Base-by-base conservation (phyloP, 306 rosid genomes). In the Arachis stenosperma region DNA sequence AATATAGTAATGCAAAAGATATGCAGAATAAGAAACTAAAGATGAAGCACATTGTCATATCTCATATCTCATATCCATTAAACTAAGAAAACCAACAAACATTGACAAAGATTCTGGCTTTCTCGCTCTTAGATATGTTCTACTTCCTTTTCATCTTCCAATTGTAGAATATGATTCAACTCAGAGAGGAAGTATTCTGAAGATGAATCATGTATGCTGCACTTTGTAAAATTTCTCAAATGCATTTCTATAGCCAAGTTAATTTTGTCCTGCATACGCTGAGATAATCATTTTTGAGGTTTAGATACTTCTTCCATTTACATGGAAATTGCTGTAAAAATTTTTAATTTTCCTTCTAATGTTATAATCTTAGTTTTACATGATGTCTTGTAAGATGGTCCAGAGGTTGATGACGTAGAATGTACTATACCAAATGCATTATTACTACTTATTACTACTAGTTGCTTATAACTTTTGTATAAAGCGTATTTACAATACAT, bases 141-240 rank as follows among this genome's bases (percentile, higher is more conserved):
- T 76, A 6, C 70, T 70, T 76, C 73, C 43, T 73, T 5, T 82
- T 47, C 90, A 91, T 96, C 91, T 83, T 90, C 93, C 77, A 89
- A 87, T 83, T 91, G 97, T 80, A 83, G 97, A 73, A 91, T 91
- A 78, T 91, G 91, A 75, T 64, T 73, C 53, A 14, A 67, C 72
- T 44, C n/a, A n/a, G n/a, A 12, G 67, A 75, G 50, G 67, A 75
- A 42, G 29, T 51, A 67, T 15, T 65, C 62, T 43, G 72, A 61
- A 70, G 79, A 70, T 62, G 77, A 72, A 0, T 69, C 43, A 39
- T 47, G n/a, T 76, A 61, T 55, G 74, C 65, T 17, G 71, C 67
- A 36, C 60, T 81, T 70, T 55, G 66, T 46, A 60, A 75, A 54
- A 66, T 54, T 68, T 59, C 73, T 46, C 8, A 4, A 60, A 57